A percentile compares a stretch with the other conserved stretches of the same genome.
These are phyloP conservation scores for Anacardium occidentale DNA, from an alignment of 345 rosid genomes.

Conservation along the genomic window DNA sequence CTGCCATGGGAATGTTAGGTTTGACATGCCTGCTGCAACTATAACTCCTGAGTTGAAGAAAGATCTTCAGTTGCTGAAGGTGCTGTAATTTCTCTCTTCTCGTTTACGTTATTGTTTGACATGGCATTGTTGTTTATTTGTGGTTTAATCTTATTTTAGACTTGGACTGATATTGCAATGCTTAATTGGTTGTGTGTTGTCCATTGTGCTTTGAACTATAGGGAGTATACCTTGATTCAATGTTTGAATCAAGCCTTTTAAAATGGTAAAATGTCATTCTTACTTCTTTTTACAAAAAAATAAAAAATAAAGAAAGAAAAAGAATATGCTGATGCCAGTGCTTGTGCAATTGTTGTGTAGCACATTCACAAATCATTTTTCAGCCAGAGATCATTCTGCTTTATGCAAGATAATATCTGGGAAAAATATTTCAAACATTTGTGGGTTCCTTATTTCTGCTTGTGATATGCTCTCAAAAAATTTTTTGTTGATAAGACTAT, in stretches of 20 bases:
- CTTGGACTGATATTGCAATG: neutral
- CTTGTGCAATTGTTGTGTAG: neutral
- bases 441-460: neutral
- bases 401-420: neutral
- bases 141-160: neutral
- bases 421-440: neutral
- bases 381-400: neutral
- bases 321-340: neutral
- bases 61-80: conserved; percentile 93
- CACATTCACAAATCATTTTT: no score
- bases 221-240: neutral
- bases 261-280: neutral
- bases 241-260: neutral
- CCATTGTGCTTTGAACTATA: neutral
- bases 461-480: neutral
- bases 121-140: neutral
- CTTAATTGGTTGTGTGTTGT: neutral
- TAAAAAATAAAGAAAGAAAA: neutral
- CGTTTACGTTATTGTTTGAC: neutral
- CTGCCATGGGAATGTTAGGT: conserved; percentile 42
- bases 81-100: conserved; percentile 9
- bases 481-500: neutral
- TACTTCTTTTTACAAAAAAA: no score
- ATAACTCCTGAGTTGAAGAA: conserved; percentile 82
- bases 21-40: conserved; percentile 90